phyloP scores from a whole-genome alignment of 352 stramenopile species.

The Peronosclerospora sorghi region DNA sequence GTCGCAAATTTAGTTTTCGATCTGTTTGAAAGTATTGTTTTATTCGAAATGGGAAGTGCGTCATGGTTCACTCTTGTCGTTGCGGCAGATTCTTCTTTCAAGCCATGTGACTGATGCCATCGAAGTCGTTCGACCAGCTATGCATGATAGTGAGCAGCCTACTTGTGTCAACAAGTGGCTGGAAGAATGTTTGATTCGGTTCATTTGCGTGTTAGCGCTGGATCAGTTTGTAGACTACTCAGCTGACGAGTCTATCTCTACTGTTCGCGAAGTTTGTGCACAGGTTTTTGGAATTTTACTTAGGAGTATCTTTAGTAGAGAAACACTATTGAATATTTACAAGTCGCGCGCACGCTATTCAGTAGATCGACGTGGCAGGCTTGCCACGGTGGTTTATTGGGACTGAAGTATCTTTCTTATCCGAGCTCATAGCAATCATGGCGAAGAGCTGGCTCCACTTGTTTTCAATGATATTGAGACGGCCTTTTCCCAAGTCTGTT shows the following conservation, averaged over 20 bases:
- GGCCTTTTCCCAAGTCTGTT: slow-evolving; percentile 15
- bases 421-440: slow-evolving; percentile 40
- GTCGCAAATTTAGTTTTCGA: slow-evolving; percentile 71
- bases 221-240: slow-evolving; percentile 94
- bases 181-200: slow-evolving; percentile 87
- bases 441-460: slow-evolving; percentile 28
- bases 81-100: slow-evolving; percentile 80
- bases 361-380: slow-evolving; percentile 78
- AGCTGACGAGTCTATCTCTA: slow-evolving; percentile 76
- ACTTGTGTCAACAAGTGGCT: slow-evolving; percentile 74
- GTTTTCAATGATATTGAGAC: slow-evolving; percentile 45
- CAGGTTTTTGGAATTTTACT: slow-evolving; percentile 88
- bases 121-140: slow-evolving; percentile 11
- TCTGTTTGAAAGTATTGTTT: slow-evolving; percentile 89
- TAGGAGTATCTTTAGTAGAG: slow-evolving; percentile 37
- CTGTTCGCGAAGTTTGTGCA: slow-evolving; percentile 85
- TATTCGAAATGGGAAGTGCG: slow-evolving; percentile 89
- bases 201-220: slow-evolving; percentile 86
- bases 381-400: slow-evolving; percentile 79
- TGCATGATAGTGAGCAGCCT: not conserved
- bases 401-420: slow-evolving; percentile 86
- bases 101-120: slow-evolving; percentile 35
- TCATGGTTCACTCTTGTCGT: slow-evolving; percentile 82
- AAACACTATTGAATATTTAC: slow-evolving; percentile 46
- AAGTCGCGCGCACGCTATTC: slow-evolving; percentile 59